Conservation (phyloP, 192 early-diverging fungal species). For the Podila horticola region DNA sequence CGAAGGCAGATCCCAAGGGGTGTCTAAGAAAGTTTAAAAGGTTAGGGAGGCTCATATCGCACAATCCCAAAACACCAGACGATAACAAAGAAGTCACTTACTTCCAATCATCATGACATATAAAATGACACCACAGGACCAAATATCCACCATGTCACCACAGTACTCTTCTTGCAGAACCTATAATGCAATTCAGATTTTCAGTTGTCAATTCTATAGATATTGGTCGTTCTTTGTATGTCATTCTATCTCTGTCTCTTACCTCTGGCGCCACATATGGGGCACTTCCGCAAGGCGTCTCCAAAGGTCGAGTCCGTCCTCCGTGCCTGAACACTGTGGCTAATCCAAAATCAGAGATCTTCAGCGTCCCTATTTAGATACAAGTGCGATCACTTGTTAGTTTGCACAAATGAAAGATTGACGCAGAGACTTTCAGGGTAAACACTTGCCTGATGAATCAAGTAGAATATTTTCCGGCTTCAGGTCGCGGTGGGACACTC, state of each 20-base stretch:
- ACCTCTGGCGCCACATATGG: conserved; percentile 76
- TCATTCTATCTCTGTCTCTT: conserved; percentile 4
- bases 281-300: conserved; percentile 78
- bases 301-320: conserved; percentile 61
- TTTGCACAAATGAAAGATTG: neutral
- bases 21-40: conserved; percentile 52
- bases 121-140: conserved; percentile 77
- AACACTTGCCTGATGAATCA: conserved; percentile 32
- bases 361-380: conserved; percentile 65
- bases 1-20: conserved; percentile 76
- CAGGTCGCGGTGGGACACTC: conserved; percentile 73
- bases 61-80: neutral
- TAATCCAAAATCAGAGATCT: conserved; percentile 79
- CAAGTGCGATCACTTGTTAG: neutral
- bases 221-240: no score
- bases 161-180: conserved; percentile 65
- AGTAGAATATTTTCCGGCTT: conserved; percentile 78
- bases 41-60: neutral
- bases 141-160: conserved; percentile 73
- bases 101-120: conserved; percentile 77
- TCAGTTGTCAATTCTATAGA: no score
- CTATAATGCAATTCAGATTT: conserved; percentile 23
- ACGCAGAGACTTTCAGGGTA: neutral
- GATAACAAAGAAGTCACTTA: conserved; percentile 27
- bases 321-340: conserved; percentile 72